Evolutionary conservation across 2,329 filamentous ascomycete species (phyloP).

Genomic region (Fusarium stilboides): DNA sequence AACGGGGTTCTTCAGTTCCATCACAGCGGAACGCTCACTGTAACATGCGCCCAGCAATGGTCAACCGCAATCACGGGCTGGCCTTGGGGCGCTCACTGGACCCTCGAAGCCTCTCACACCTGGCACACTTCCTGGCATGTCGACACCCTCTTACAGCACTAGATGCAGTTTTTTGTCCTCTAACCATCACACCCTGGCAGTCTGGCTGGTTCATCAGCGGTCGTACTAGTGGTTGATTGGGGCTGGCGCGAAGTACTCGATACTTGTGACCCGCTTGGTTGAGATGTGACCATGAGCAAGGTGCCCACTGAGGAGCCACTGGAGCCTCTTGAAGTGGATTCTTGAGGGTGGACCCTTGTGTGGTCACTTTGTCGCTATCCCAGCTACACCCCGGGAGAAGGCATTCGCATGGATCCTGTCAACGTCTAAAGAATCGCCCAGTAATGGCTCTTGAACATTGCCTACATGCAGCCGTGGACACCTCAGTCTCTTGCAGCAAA

Average conservation of each 20-base stretch:
- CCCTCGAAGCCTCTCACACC: constrained; percentile 17
- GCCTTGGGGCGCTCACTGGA: constrained; percentile 22
- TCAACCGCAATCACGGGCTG: constrained; percentile 16
- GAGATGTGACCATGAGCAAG: constrained; percentile 32
- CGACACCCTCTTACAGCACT: constrained; percentile 39
- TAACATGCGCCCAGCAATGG: constrained; percentile 23
- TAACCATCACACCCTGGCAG: constrained; percentile 37
- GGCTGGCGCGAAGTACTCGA: constrained; percentile 40
- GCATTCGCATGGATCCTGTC: constrained; percentile 7
- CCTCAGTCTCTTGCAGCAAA: constrained; percentile 21
- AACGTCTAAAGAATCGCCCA: constrained; percentile 39
- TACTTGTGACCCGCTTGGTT: constrained; percentile 44
- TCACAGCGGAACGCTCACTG: constrained; percentile 29
- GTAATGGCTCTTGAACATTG: constrained; percentile 41
- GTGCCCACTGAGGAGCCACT: constrained; percentile 37
- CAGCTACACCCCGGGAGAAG: constrained; percentile 36
- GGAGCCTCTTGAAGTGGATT: constrained; percentile 32
- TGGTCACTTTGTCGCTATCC: constrained; percentile 44
- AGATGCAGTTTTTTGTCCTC: constrained; percentile 27
- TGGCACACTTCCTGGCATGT: constrained; percentile 34
- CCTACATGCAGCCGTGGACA: constrained; percentile 38
- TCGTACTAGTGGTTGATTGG: constrained; percentile 46
- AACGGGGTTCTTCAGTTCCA: constrained; percentile 36
- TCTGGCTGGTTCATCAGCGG: constrained; percentile 49
- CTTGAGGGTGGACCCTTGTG: constrained; percentile 36